phyloP scores from a whole-genome alignment of 495 filamentous ascomycete species.

The Trichoderma virens region DNA sequence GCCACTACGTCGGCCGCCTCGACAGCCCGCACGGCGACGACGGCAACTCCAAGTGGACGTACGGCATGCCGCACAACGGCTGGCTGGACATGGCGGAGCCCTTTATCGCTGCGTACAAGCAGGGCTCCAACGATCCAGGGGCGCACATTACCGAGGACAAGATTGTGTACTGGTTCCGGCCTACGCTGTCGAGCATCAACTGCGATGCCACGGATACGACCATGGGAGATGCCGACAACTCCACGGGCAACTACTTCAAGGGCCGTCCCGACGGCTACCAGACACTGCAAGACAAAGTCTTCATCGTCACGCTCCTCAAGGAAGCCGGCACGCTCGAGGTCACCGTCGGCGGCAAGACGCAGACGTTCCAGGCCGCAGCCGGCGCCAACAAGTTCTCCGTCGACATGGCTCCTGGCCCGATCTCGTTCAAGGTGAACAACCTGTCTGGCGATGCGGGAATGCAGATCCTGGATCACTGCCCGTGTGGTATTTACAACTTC shows the following conservation, averaged over 20 bases:
- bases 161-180: slow-evolving; percentile 54
- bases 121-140: slow-evolving; percentile 32
- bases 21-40: slow-evolving; percentile 48
- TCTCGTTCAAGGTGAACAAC: too few relatives aligned
- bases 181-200: slow-evolving; percentile 37
- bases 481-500: too few relatives aligned
- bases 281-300: slow-evolving; percentile 47
- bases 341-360: slow-evolving; percentile 37
- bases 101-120: slow-evolving; percentile 54
- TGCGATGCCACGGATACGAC: slow-evolving; percentile 52
- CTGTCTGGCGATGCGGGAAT: too few relatives aligned
- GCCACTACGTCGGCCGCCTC: slow-evolving; percentile 44
- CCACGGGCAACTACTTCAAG: slow-evolving; percentile 47
- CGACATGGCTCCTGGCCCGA: slow-evolving; percentile 45
- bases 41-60: slow-evolving; percentile 53
- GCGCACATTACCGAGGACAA: slow-evolving; percentile 46
- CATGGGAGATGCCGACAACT: slow-evolving; percentile 34
- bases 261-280: slow-evolving; percentile 50
- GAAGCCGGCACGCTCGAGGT: slow-evolving; percentile 40
- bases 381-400: slow-evolving; percentile 44
- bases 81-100: slow-evolving; percentile 54
- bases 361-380: slow-evolving; percentile 41
- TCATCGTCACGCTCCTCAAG: slow-evolving; percentile 48
- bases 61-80: slow-evolving; percentile 54
- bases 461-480: too few relatives aligned